These are phyloP conservation scores for Calonectria fujianensis DNA, from an alignment of 2,329 filamentous ascomycete genomes.

Conservation along the genomic window DNA sequence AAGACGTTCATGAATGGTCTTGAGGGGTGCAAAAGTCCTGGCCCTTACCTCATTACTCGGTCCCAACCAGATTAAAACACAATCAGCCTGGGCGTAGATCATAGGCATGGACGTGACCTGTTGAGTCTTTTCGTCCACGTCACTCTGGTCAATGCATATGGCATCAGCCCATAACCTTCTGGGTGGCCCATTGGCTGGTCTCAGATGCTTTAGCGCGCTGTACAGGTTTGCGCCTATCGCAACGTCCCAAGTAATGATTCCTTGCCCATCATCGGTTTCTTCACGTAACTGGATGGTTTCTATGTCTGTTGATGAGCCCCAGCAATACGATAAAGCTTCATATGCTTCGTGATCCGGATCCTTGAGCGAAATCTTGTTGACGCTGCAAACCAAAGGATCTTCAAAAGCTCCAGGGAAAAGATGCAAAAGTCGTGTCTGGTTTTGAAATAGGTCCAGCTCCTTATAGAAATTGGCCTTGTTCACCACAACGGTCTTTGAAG, in stretches of 20 bases:
- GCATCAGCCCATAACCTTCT: constrained; percentile 18
- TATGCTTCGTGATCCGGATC: neutral
- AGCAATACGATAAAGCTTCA: constrained; percentile 26
- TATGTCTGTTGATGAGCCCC: neutral
- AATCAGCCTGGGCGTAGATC: constrained; percentile 6
- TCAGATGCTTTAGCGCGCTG: neutral
- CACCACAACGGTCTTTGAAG: neutral
- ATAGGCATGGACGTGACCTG: neutral
- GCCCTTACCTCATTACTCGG: neutral
- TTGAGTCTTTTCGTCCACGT: neutral
- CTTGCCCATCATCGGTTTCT: neutral
- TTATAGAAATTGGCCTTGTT: constrained; percentile 9
- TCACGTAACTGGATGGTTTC: neutral
- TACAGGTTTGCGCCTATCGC: neutral
- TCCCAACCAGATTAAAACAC: neutral
- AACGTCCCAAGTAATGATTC: neutral
- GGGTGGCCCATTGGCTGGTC: neutral
- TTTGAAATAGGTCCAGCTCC: neutral
- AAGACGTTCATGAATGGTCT: neutral
- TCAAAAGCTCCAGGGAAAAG: constrained; percentile 7
- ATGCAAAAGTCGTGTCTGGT: constrained; percentile 11
- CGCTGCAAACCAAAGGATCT: constrained; percentile 3
- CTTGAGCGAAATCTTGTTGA: constrained; percentile 8
- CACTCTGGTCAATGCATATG: constrained; percentile 10
- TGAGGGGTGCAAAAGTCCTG: neutral